These are phyloP conservation scores for Metarhizium anisopliae DNA, from an alignment of 2,329 filamentous ascomycete genomes.

Conservation along the genomic window DNA sequence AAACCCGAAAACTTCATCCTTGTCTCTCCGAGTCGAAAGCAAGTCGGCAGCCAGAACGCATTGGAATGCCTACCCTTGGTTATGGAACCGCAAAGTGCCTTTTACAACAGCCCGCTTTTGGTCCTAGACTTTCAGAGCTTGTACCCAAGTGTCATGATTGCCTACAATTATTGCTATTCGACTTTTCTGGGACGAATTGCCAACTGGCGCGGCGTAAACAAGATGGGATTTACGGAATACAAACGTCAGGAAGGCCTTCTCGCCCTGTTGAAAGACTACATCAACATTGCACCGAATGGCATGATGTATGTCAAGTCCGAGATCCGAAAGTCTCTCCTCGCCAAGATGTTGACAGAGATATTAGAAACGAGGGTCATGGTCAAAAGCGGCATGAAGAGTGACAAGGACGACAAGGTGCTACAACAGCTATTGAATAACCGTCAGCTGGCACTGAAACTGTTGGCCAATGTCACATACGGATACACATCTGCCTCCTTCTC, in stretches of 20 bases:
- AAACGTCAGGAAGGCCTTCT: conserved; percentile 66
- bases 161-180: conserved; percentile 98
- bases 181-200: conserved; percentile 84
- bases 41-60: conserved; percentile 89
- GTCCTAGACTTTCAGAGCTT: conserved; percentile 94
- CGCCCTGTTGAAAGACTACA: conserved; percentile 68
- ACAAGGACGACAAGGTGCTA: conserved; percentile 77
- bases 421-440: conserved; percentile 88
- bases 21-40: conserved; percentile 80
- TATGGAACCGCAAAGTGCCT: conserved; percentile 93
- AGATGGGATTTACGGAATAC: conserved; percentile 92
- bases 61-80: conserved; percentile 90
- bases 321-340: conserved; percentile 81
- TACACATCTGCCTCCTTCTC: conserved; percentile 97
- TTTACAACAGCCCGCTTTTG: conserved; percentile 82
- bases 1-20: conserved; percentile 93
- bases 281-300: conserved; percentile 91
- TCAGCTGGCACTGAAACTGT: conserved; percentile 86
- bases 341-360: conserved; percentile 95
- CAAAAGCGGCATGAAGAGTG: conserved; percentile 90
- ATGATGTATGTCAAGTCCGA: conserved; percentile 88
- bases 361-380: conserved; percentile 96
- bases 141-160: conserved; percentile 97
- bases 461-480: conserved; percentile 98
- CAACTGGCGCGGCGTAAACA: conserved; percentile 82